Conservation (phyloP, 2,329 filamentous ascomycete genomes). For the Fusarium torreyae region DNA sequence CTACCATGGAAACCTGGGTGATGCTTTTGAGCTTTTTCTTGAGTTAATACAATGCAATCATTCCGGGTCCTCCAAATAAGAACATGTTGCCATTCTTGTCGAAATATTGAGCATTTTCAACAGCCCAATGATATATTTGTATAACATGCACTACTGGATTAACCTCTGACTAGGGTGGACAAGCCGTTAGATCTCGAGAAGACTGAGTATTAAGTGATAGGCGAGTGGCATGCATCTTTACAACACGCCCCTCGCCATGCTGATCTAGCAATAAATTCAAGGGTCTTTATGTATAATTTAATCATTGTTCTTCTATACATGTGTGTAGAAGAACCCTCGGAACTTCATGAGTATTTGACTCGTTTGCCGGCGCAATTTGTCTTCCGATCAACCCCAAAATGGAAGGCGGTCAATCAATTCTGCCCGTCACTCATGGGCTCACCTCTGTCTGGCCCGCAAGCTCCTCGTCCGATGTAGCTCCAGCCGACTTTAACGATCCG, state of each 20-base stretch:
- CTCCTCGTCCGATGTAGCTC: slow-evolving; percentile 46
- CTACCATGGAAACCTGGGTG: background rate
- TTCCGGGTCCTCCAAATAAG: background rate
- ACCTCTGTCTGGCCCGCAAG: slow-evolving; percentile 44
- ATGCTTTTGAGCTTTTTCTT: background rate
- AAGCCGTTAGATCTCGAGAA: background rate
- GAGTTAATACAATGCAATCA: background rate
- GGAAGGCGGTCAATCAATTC: slow-evolving; percentile 44
- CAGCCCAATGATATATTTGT: background rate
- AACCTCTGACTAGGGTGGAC: background rate
- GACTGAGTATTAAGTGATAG: background rate
- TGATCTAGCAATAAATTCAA: too few species aligned
- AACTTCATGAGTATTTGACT: too few species aligned
- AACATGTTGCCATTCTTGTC: background rate
- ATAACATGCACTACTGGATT: background rate
- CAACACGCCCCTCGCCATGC: too few species aligned
- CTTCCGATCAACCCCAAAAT: slow-evolving; percentile 3
- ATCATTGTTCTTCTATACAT: too few species aligned
- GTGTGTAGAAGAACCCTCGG: too few species aligned
- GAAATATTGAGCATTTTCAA: background rate
- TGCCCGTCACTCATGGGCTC: slow-evolving; percentile 47
- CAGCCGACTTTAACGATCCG: slow-evolving; percentile 20
- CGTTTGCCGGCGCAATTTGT: background rate
- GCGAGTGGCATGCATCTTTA: too few species aligned
- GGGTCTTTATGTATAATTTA: too few species aligned